Evolutionary conservation across 2,329 filamentous ascomycete genomes (phyloP).

Genomic region (Exophiala alcalophila): DNA sequence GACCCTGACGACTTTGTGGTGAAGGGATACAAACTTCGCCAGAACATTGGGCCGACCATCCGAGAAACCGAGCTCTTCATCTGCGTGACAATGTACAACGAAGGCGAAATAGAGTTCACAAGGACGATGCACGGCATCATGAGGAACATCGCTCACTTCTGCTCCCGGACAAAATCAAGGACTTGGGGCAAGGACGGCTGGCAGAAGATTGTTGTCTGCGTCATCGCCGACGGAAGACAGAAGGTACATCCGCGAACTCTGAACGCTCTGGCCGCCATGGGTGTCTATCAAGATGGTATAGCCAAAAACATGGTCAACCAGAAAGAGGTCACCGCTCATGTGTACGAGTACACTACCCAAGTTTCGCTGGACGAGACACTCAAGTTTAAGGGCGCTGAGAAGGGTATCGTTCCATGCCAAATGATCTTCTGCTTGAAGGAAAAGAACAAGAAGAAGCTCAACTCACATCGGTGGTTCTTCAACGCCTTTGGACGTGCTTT

Average conservation of each 20-base stretch:
- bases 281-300: constrained; percentile 96
- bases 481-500: constrained; percentile 92
- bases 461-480: constrained; percentile 99
- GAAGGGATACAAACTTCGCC: constrained; percentile 85
- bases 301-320: constrained; percentile 98
- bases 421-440: constrained; percentile 99
- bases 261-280: constrained; percentile 92
- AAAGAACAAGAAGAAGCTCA: constrained; percentile 95
- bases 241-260: constrained; percentile 91
- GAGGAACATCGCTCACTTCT: constrained; percentile 97
- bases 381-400: constrained; percentile 98
- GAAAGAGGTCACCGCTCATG: constrained; percentile 89
- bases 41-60: constrained; percentile 77
- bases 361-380: constrained; percentile 92
- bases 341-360: constrained; percentile 98
- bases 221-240: constrained; percentile 90
- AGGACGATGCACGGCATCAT: constrained; percentile 98
- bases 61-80: constrained; percentile 95
- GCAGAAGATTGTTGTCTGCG: constrained; percentile 98
- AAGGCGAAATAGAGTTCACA: constrained; percentile 94
- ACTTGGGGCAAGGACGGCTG: constrained; percentile 97
- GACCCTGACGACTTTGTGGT: constrained; percentile 91
- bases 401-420: constrained; percentile 96
- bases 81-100: constrained; percentile 98
- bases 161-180: constrained; percentile 82